Evolutionary conservation across 2,329 filamentous ascomycete species (phyloP).

Genomic region (Sclerotinia minor): DNA sequence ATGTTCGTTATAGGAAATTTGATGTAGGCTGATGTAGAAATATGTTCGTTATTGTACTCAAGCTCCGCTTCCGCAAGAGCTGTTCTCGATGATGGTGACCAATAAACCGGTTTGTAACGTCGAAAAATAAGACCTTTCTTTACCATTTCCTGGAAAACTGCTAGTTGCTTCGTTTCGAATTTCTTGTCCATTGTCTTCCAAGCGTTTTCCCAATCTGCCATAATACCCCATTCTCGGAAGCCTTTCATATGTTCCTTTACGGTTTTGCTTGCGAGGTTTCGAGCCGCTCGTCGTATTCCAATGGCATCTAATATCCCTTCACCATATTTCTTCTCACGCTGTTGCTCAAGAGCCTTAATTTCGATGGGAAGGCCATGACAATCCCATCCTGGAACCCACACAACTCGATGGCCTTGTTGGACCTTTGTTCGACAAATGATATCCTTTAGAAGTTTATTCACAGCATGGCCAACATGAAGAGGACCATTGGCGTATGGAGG

Average conservation of each 20-base stretch:
- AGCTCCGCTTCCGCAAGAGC: conserved; percentile 82
- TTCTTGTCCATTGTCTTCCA: conserved; percentile 78
- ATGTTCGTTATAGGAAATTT: conserved; percentile 66
- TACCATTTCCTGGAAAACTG: conserved; percentile 74
- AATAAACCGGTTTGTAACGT: conserved; percentile 80
- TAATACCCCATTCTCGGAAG: conserved; percentile 73
- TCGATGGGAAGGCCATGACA: conserved; percentile 97
- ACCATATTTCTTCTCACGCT: conserved; percentile 32
- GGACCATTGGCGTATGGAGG: conserved; percentile 94
- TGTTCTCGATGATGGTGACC: conserved; percentile 76
- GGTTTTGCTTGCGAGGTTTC: conserved; percentile 65
- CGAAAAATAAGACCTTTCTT: conserved; percentile 73
- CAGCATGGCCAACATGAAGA: conserved; percentile 87
- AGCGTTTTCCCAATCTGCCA: conserved; percentile 75
- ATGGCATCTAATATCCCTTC: conserved; percentile 50
- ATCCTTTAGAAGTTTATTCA: conserved; percentile 98
- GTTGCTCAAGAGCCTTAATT: conserved; percentile 72
- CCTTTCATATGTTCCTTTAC: conserved; percentile 71
- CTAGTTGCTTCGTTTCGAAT: conserved; percentile 74
- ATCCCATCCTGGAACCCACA: conserved; percentile 93
- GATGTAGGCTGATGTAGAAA: conserved; percentile 74
- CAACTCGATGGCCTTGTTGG: conserved; percentile 69
- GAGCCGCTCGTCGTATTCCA: conserved; percentile 64
- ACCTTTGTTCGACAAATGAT: conserved; percentile 83
- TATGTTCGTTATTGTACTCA: conserved; percentile 76